Conservation (phyloP, 2,329 filamentous ascomycete genomes). For the Eutypella sp. region DNA sequence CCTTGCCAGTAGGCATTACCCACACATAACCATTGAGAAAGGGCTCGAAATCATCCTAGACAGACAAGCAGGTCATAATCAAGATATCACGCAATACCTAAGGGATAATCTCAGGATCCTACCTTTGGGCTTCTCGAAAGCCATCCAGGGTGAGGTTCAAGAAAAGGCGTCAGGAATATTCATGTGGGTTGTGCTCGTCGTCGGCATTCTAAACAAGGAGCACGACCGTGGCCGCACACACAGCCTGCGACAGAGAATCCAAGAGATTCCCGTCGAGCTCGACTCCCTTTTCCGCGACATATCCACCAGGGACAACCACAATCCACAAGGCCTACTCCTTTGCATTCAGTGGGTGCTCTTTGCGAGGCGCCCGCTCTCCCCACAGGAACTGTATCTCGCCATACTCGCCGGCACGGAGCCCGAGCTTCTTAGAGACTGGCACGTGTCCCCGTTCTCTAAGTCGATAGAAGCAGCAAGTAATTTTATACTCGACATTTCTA, state of each 20-base stretch:
- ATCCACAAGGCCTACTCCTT: constrained; percentile 26
- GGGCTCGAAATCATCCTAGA: constrained; percentile 29
- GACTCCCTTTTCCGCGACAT: constrained; percentile 37
- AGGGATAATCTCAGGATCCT: constrained; percentile 21
- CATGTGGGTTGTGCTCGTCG: constrained; percentile 27
- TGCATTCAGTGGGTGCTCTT: constrained; percentile 38
- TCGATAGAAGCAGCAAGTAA: constrained; percentile 19
- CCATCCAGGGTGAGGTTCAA: constrained; percentile 27
- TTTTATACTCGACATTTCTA: constrained; percentile 39
- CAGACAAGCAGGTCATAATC: constrained; percentile 24
- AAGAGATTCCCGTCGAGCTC: constrained; percentile 33
- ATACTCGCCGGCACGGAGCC: constrained; percentile 21
- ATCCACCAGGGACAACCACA: constrained; percentile 28
- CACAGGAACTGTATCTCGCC: constrained; percentile 33
- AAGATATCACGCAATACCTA: constrained; percentile 31
- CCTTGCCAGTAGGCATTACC: constrained; percentile 36
- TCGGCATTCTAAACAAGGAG: constrained; percentile 39
- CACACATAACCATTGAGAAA: constrained; percentile 26
- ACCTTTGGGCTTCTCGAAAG: too few species aligned
- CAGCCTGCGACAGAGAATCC: constrained; percentile 26
- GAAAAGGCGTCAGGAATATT: constrained; percentile 38
- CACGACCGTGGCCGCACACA: constrained; percentile 28
- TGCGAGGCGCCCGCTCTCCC: constrained; percentile 28
- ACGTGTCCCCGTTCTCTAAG: too few species aligned
- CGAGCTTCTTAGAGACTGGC: too few species aligned